Percentiles rank a stretch among this genome's conserved stretches.
Evolutionary conservation across 495 filamentous ascomycete genomes (phyloP).

Genomic region (Aspergillus sparsus): DNA sequence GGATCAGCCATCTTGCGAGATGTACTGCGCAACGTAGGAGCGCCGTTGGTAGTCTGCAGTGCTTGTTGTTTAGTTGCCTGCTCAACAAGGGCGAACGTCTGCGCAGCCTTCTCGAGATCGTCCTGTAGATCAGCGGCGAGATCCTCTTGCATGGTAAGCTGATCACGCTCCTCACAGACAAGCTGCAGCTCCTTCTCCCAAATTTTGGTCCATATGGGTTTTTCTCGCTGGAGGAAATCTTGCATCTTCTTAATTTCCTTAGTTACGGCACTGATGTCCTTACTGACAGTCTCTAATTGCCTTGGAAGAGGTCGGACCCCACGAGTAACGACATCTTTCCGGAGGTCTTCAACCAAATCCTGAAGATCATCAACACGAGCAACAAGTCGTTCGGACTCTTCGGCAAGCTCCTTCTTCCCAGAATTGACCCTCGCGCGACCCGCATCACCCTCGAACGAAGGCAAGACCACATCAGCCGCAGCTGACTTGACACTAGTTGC

Average conservation of each 20-base stretch:
- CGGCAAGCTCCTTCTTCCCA: conserved; percentile 80
- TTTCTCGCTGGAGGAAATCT: conserved; percentile 86
- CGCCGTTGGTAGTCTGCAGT: conserved; percentile 57
- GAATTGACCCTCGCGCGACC: conserved; percentile 81
- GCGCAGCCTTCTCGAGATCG: conserved; percentile 88
- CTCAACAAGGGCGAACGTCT: conserved; percentile 93
- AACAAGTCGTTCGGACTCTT: conserved; percentile 85
- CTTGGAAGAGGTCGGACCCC: conserved; percentile 91
- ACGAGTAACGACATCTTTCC: conserved; percentile 92
- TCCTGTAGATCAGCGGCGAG: conserved; percentile 88
- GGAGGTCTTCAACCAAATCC: conserved; percentile 93
- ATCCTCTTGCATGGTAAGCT: conserved; percentile 92
- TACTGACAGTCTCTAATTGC: conserved; percentile 82
- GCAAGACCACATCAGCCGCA: conserved; percentile 65
- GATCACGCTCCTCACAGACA: conserved; percentile 92
- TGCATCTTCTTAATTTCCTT: conserved; percentile 94
- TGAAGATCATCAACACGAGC: conserved; percentile 92
- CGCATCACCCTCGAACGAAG: conserved; percentile 64
- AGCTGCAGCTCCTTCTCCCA: conserved; percentile 96
- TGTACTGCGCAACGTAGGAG: conserved; percentile 48
- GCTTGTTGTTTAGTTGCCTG: conserved; percentile 96
- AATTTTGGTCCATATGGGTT: conserved; percentile 95
- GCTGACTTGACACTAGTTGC: conserved; percentile 75
- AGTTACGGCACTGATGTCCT: conserved; percentile 78
- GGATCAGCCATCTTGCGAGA: conserved; percentile 64